Percentiles rank a stretch among this genome's conserved stretches.
Conservation (phyloP, 1,284 basidiomycete genomes). For the Ceratobasidium sp. region DNA sequence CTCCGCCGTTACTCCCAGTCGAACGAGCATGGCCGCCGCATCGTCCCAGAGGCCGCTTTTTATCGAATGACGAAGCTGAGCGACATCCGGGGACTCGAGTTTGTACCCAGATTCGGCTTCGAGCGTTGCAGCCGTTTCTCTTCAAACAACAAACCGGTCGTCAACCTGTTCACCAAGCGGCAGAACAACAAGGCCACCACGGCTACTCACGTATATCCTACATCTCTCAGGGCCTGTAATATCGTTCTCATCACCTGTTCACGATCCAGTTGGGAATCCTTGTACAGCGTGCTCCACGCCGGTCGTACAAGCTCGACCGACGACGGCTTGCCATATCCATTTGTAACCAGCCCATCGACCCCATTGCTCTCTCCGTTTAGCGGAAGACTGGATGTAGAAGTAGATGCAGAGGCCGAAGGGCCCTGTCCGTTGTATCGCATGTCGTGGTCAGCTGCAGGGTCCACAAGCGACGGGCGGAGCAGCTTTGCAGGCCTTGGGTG, state of each 20-base stretch:
- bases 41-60: slow-evolving; percentile 84
- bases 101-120: slow-evolving; percentile 92
- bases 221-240: slow-evolving; percentile 88
- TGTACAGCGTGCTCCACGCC: slow-evolving; percentile 73
- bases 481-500: slow-evolving; percentile 25
- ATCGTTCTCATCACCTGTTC: slow-evolving; percentile 92
- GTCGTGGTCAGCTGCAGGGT: slow-evolving; percentile 38
- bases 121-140: slow-evolving; percentile 85
- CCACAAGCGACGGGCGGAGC: slow-evolving; percentile 21
- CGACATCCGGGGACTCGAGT: slow-evolving; percentile 80
- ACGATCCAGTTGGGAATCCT: slow-evolving; percentile 78
- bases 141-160: slow-evolving; percentile 11
- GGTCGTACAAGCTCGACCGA: slow-evolving; percentile 52
- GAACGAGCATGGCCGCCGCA: slow-evolving; percentile 74
- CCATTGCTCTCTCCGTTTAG: slow-evolving; percentile 28
- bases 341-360: slow-evolving; percentile 18
- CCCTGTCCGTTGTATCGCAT: slow-evolving; percentile 36
- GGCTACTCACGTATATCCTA: slow-evolving; percentile 78
- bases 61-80: slow-evolving; percentile 82
- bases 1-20: slow-evolving; percentile 69
- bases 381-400: slow-evolving; percentile 6
- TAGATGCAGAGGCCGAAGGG: slow-evolving; percentile 16
- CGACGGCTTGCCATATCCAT: slow-evolving; percentile 18
- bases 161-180: neutral
- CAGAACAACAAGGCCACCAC: neutral